Evolutionary conservation across 2,329 filamentous ascomycete species (phyloP).

Genomic region (Nigrograna mackinnonii): DNA sequence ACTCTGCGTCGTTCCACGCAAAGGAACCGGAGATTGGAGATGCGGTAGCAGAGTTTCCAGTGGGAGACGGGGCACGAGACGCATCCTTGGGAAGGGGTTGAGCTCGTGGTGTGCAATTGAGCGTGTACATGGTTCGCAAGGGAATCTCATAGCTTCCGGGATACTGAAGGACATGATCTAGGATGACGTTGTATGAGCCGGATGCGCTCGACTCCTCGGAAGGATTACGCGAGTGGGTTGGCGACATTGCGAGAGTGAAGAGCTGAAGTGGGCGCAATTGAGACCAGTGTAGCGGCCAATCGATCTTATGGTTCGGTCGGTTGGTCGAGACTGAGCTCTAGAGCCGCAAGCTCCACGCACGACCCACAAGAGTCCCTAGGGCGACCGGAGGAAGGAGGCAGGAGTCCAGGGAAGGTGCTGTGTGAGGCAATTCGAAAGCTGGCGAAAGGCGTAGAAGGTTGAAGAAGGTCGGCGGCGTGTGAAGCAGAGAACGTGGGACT

Average conservation of each 20-base stretch:
- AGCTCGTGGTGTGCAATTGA: slow-evolving; percentile 63
- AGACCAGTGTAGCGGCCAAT: no score
- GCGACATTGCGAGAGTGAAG: slow-evolving; percentile 24
- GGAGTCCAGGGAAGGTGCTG: no score
- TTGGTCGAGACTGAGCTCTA: no score
- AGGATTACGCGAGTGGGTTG: slow-evolving; percentile 40
- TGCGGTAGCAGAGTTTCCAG: slow-evolving; percentile 38
- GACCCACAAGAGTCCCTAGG: no score
- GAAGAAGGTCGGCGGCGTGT: no score
- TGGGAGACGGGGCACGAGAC: slow-evolving; percentile 36
- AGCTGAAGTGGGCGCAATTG: background rate
- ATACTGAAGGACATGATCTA: slow-evolving; percentile 58
- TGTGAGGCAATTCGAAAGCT: no score
- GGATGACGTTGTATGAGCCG: slow-evolving; percentile 37
- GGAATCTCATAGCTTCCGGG: slow-evolving; percentile 68
- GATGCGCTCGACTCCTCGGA: slow-evolving; percentile 40
- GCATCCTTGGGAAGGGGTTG: slow-evolving; percentile 37
- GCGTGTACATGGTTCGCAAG: slow-evolving; percentile 68
- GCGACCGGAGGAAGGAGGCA: no score
- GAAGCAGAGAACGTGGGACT: no score
- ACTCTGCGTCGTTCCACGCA: slow-evolving; percentile 36
- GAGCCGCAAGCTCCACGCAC: no score
- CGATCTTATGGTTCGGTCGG: no score
- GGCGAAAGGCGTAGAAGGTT: no score
- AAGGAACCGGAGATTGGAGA: slow-evolving; percentile 32